Evolutionary conservation across 164 flowering plant species (phyloP), one percentile per base, ranked within the genome.

Genomic region (Hamamelis virginiana): DNA sequence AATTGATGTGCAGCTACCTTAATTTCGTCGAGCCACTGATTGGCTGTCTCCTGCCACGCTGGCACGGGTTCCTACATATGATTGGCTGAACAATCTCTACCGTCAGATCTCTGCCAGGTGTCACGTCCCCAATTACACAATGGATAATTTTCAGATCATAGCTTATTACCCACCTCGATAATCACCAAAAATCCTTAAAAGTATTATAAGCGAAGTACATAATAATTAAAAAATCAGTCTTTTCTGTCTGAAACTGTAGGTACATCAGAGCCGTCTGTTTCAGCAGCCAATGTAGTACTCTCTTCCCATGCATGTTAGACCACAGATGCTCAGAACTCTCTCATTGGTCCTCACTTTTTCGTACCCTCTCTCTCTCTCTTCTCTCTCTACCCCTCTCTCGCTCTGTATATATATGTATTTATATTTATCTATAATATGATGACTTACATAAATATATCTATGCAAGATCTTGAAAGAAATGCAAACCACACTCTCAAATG

Each of bases 11-110:
- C 67, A 64, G 75, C 77, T 53, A 81, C 87, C 87, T 84, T 84
- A 84, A 82, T 69, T 73, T 84, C 78, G 50, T 83, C 91, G 88
- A 86, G 79, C 65, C 60, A 67, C 45, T 84, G 84, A 84, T 79
- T 83, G 89, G 84, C 75, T 81, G 73, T 28, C 61, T 66, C 72
- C 72, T 68, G 82, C 85, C 81, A 73, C 46, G 83, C 66, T 75
- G 85, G 76, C 76, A 65, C 64, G 16, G 4, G 18, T 43, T 70
- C 73, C 21, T 21, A 57, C 23, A 11, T 41, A 76, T 80, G 80
- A 86, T 86, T 81, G 88, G 85, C 46, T 52, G 47, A 45, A 33
- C 48, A 0, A 43, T 16, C 10, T 78, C 68, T 15, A 63, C 57
- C 67, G 72, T 21, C 50, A n/a, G 41, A 28, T n/a, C 5, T 15